Conservation (phyloP, 495 filamentous ascomycete species). For the Cryomyces antarcticus region DNA sequence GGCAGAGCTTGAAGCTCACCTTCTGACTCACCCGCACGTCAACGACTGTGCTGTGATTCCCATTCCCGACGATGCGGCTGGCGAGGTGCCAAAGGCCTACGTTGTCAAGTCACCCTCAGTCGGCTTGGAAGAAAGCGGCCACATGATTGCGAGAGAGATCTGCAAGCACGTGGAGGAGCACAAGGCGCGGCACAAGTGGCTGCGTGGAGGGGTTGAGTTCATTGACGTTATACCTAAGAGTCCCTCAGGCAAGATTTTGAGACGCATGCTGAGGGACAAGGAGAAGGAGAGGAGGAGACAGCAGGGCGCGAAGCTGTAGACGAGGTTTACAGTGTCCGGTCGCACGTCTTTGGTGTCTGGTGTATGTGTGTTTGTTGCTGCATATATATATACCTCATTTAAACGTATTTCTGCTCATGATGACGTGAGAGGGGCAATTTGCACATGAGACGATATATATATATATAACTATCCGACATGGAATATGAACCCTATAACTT, state of each 20-base stretch:
- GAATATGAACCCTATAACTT: background rate
- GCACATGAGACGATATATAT: too few relatives aligned
- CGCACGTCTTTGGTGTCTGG: too few relatives aligned
- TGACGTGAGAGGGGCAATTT: too few relatives aligned
- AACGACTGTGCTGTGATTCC: constrained; percentile 73
- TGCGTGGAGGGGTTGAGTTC: constrained; percentile 71
- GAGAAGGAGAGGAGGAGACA: constrained; percentile 49
- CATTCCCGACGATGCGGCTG: constrained; percentile 50
- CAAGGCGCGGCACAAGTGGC: constrained; percentile 77
- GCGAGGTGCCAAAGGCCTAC: constrained; percentile 76
- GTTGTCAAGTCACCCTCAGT: constrained; percentile 51
- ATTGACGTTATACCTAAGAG: constrained; percentile 64
- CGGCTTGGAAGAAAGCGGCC: constrained; percentile 36
- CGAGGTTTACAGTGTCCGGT: too few relatives aligned
- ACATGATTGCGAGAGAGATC: constrained; percentile 39
- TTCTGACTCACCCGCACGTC: constrained; percentile 63
- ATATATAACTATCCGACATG: too few relatives aligned
- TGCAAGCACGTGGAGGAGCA: constrained; percentile 58
- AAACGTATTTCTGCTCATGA: too few relatives aligned
- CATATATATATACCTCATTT: too few relatives aligned
- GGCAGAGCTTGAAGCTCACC: constrained; percentile 75
- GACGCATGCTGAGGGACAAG: constrained; percentile 58
- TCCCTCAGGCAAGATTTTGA: constrained; percentile 79
- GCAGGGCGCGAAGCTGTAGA: constrained; percentile 35
- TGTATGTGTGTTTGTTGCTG: too few relatives aligned